Conservation (phyloP, 139 green algal genomes). For the Chlorella sp. region DNA sequence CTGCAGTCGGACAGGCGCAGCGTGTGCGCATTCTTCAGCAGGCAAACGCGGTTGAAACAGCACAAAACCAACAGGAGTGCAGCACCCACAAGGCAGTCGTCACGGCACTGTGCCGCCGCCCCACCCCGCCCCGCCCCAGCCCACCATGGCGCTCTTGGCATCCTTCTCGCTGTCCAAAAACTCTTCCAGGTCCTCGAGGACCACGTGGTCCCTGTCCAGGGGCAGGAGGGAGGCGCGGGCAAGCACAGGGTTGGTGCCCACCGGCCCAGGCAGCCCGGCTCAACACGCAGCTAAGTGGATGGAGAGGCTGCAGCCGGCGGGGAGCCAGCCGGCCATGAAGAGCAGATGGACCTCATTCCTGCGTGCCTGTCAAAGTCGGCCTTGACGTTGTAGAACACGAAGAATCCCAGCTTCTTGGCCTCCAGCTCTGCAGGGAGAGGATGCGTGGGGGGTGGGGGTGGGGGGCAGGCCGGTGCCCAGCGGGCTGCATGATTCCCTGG, state of each 20-base stretch:
- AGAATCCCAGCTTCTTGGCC: conserved; percentile 69
- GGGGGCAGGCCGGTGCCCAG: too few relatives aligned
- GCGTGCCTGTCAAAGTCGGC: conserved; percentile 33
- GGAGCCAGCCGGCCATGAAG: too few relatives aligned
- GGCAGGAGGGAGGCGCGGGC: background rate
- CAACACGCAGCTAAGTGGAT: too few relatives aligned
- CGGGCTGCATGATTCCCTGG: too few relatives aligned
- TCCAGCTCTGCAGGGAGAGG: conserved; percentile 46
- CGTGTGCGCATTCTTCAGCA: too few relatives aligned
- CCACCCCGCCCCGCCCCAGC: too few relatives aligned
- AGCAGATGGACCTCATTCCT: background rate
- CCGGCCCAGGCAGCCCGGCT: too few relatives aligned
- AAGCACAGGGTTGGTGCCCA: background rate
- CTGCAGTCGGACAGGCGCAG: too few relatives aligned
- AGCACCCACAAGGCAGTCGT: background rate
- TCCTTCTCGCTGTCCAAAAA: conserved; percentile 56
- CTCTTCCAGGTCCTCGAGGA: conserved; percentile 62
- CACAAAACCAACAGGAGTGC: conserved; percentile 43
- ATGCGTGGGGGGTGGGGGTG: too few relatives aligned
- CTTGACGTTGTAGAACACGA: conserved; percentile 75
- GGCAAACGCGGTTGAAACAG: too few relatives aligned
- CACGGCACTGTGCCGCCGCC: too few relatives aligned
- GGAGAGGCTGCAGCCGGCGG: too few relatives aligned
- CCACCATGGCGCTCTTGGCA: conserved; percentile 56
- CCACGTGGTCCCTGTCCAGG: conserved; percentile 54